A percentile compares a stretch with the other conserved stretches of the same genome.
Evolutionary conservation across 2,329 filamentous ascomycete genomes (phyloP).

Genomic region (Neoarthrinium moseri): DNA sequence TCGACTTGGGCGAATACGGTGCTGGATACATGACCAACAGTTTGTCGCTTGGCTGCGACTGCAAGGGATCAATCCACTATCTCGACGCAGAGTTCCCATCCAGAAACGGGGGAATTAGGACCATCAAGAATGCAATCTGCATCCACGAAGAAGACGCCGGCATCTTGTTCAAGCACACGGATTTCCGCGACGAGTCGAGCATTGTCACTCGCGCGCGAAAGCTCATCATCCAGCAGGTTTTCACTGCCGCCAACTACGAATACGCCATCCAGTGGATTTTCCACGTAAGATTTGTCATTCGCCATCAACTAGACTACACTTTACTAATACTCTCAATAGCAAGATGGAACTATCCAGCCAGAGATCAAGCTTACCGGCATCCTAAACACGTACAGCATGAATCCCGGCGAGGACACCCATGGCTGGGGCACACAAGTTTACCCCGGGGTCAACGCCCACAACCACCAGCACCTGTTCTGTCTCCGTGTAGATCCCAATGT

Average conservation of each 20-base stretch:
- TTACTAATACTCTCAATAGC: constrained; percentile 32
- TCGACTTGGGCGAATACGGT: constrained; percentile 79
- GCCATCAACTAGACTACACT: constrained; percentile 18
- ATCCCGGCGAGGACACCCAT: constrained; percentile 74
- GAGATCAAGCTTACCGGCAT: constrained; percentile 92
- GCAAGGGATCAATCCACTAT: constrained; percentile 89
- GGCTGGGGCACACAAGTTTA: constrained; percentile 94
- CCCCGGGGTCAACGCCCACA: constrained; percentile 86
- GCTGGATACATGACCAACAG: constrained; percentile 84
- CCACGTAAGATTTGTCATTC: too few relatives aligned
- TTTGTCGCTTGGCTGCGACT: constrained; percentile 75
- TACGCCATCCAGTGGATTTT: constrained; percentile 55
- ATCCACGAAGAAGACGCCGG: constrained; percentile 93
- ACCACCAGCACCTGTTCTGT: constrained; percentile 95
- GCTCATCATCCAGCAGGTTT: constrained; percentile 85
- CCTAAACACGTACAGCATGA: constrained; percentile 85
- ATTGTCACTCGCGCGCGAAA: constrained; percentile 86
- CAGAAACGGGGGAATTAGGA: constrained; percentile 68
- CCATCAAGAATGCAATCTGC: constrained; percentile 91
- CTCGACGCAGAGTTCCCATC: constrained; percentile 86
- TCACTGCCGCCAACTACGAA: constrained; percentile 95
- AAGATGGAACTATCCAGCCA: constrained; percentile 88
- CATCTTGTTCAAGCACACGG: constrained; percentile 91
- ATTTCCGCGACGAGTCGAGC: constrained; percentile 86
- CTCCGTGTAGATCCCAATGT: constrained; percentile 84